A percentile compares a stretch with the other conserved stretches of the same genome.
Evolutionary conservation across 2,329 filamentous ascomycete genomes (phyloP).

Genomic region (Alternaria conjuncta): DNA sequence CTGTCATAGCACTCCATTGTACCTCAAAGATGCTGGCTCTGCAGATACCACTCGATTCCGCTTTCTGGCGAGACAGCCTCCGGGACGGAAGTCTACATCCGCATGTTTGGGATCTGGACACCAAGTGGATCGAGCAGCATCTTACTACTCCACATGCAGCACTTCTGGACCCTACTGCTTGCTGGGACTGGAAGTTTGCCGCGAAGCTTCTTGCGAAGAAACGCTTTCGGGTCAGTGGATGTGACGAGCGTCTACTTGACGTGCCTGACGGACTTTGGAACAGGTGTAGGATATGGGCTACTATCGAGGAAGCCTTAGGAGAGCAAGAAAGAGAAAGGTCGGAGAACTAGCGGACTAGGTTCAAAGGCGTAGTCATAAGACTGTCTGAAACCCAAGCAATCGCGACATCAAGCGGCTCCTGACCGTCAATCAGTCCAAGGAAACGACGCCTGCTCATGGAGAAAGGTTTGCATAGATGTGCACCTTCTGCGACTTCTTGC

Average conservation of each 20-base stretch:
- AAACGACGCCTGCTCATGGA: neutral
- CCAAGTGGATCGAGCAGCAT: slow-evolving; percentile 11
- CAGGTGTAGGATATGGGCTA: slow-evolving; percentile 35
- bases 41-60: slow-evolving; percentile 28
- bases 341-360: neutral
- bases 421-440: neutral
- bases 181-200: slow-evolving; percentile 26
- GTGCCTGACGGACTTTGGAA: slow-evolving; percentile 33
- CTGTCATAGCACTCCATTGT: slow-evolving; percentile 25
- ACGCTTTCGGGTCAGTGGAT: slow-evolving; percentile 14
- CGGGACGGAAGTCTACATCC: slow-evolving; percentile 25
- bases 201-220: slow-evolving; percentile 23
- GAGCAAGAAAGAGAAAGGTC: neutral
- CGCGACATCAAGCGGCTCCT: neutral
- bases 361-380: neutral
- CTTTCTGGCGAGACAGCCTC: slow-evolving; percentile 35
- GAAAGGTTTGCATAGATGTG: neutral
- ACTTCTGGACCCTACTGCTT: neutral
- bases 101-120: slow-evolving; percentile 35
- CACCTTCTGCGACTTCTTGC: neutral
- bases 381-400: neutral
- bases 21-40: slow-evolving; percentile 24
- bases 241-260: slow-evolving; percentile 15
- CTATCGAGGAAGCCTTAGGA: slow-evolving; percentile 22
- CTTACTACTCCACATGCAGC: neutral